Evolutionary conservation across 306 rosid species (phyloP), one percentile per base, ranked within the genome.

Genomic region (Quercus bicolor): DNA sequence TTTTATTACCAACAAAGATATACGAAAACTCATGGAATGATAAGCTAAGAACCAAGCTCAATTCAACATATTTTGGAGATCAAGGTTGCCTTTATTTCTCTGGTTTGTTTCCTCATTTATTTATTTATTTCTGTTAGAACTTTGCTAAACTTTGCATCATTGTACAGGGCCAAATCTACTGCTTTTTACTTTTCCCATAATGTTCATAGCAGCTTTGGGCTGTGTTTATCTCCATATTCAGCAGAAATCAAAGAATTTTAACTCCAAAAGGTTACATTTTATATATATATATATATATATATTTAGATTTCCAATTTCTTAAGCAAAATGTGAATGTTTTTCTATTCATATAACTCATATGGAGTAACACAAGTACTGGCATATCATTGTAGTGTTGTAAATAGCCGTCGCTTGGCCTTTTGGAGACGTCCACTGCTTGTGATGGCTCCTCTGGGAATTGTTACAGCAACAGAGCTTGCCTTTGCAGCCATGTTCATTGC

Each of bases 181-280:
- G 66, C 88, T 91, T 59, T 86, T 82, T 72, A 84, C 96, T 12
- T 89, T 89, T 78, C 93, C 96, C 52, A 53, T 89, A 56, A 86
- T 89, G 87, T 75, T 89, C 76, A 75, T 89, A 21, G 93, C 88
- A 74, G 84, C 79, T 62, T 43, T 87, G 81, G 21, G 91, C 73
- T 82, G 93, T 76, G 65, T 89, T 48, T 86, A 88, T 82, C 90
- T 91, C 78, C 91, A 91, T 85, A 66, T 88, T 56, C 80, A 80
- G 61, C 81, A 77, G 56, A 66, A 51, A 70, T 40, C 80, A n/a
- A 72, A 72, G 68, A 81, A 72, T 24, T 48, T 68, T 18, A 60
- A 51, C 56, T 62, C 80, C 62, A 74, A 48, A 75, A 87, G 89
- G 85, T 88, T 40, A 2, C 11, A 43, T 21, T 13, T 1, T 4